Base-by-base conservation (phyloP, 2,329 filamentous ascomycete species). In the Diaporthe destruens region DNA sequence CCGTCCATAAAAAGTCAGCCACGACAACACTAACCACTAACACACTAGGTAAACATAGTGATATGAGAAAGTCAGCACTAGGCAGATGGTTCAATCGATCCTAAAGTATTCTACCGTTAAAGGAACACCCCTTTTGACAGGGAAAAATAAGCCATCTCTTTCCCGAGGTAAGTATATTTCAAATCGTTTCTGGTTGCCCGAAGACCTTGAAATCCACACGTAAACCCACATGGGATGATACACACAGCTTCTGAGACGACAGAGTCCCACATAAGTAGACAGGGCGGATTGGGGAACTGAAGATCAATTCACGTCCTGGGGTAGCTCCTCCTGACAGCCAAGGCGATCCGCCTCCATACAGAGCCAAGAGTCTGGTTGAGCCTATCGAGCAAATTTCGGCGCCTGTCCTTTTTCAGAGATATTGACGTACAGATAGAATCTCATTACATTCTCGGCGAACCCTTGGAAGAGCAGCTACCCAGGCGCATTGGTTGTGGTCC, bases 161-260 rank as follows among this genome's bases (percentile, higher is more conserved):
- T 29, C 42, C 42, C 23, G 29, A 25, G 42, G 44, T 16, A n/a
- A n/a, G 6, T 51, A 49, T 29, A 42, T 36, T 51, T 51, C 12
- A 42, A 23, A 51, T 51, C 61, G 12, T 29, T 18, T 36, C 44
- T 36, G 16, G 29, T 23, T 1, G 44, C 25, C 32, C 8, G 12
- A 36, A 18, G 20, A 4, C 44, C 20, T 25, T n/a, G 14, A 1
- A 51, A 65, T 25, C 29, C 59, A 65, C 20, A 32, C 14, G 11
- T 4, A 36, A 36, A 51, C 51, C 61, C 44, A 65, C 44, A 18
- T 47, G 61, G 61, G 8, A 65, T 51, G 44, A 39, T n/a, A 53
- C 44, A 51, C 12, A 9, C 12, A n/a, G 16, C 11, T 44, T 7
- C 42, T 6, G 32, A 14, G 7, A 9, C 3, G 20, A 36, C 25